Base-by-base conservation (phyloP, 2,329 filamentous ascomycete species). In the Pestalotiopsis sp. region DNA sequence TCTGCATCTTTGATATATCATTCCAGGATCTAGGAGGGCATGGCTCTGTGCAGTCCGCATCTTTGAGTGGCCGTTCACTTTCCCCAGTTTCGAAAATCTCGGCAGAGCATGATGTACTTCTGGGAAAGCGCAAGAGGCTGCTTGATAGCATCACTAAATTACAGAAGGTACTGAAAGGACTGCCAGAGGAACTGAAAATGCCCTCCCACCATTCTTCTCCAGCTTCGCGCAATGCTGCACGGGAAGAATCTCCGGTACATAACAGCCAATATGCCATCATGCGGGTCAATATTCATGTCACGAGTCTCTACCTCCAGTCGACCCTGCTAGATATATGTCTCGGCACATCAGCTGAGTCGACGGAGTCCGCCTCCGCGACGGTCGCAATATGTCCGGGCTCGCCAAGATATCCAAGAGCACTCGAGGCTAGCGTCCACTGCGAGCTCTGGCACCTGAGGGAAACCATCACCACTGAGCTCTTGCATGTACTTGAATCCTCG, bases 211-310 rank as follows among this genome's bases (percentile, higher is more conserved):
- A n/a, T n/a, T 9, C 45, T 52, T n/a, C 45, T 52, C 7, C 4
- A n/a, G 45, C 17, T n/a, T 52, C 45, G 14, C 14, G 17, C 7
- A 9, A 9, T n/a, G 27, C 20, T 13, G 31, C 57, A 27, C 17
- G 17, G 52, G 25, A 38, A 65, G 17, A 68, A 23, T 12, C 31
- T 5, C 62, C 23, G 23, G 36, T 27, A 45, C 57, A 25, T 13
- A 49, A 1, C 63, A 49, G 31, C 13, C 70, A 71, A 56, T 74
- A 74, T 61, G 72, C 73, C 5, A 72, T 73, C 39, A 75, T 74
- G 74, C 70, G 72, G 61, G 70, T 71, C 17, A 75, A 75, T 56
- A 72, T 75, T 14, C 71, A 75, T 56, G 71, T 75, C 56, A 75
- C 74, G 12, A 70, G 69, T 45, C 70, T 75, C 9, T 74, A 74